Conservation (phyloP, 257 asterid species). For the Primulina eburnea region DNA sequence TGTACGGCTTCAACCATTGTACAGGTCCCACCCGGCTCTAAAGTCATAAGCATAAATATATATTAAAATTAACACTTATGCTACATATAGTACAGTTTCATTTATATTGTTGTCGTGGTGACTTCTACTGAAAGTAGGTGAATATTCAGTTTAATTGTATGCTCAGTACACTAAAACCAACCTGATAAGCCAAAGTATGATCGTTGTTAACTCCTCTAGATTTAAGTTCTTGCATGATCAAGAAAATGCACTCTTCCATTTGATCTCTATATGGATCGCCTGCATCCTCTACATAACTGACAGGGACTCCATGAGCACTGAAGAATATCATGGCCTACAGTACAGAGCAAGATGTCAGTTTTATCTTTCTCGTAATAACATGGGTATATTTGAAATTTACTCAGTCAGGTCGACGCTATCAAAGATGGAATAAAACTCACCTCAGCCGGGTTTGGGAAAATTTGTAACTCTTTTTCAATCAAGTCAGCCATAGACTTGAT, state of each 20-base stretch:
- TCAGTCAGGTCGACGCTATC: neutral
- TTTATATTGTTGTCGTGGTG: neutral
- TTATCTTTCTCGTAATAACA: slow-evolving; percentile 1
- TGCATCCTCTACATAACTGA: slow-evolving; percentile 84
- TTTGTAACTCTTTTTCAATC: slow-evolving; percentile 70
- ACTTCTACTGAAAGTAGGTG: too few species aligned
- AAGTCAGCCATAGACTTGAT: slow-evolving; percentile 87
- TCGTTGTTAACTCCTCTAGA: slow-evolving; percentile 62
- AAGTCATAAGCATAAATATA: slow-evolving; percentile 5
- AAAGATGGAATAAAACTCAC: slow-evolving; percentile 30
- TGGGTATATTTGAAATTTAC: neutral
- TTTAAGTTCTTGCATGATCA: slow-evolving; percentile 89
- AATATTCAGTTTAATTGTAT: slow-evolving; percentile 1
- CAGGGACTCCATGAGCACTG: slow-evolving; percentile 97
- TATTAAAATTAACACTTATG: slow-evolving; percentile 11
- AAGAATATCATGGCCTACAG: slow-evolving; percentile 80
- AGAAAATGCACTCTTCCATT: slow-evolving; percentile 89
- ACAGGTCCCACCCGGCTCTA: slow-evolving; percentile 99
- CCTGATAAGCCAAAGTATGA: slow-evolving; percentile 95
- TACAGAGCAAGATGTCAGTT: slow-evolving; percentile 16
- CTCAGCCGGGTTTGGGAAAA: slow-evolving; percentile 63
- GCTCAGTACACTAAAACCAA: slow-evolving; percentile 25
- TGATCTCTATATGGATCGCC: slow-evolving; percentile 93
- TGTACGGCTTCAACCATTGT: slow-evolving; percentile 95
- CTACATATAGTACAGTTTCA: neutral